Base-by-base conservation (phyloP, 306 rosid species). In the Ormosia emarginata region DNA sequence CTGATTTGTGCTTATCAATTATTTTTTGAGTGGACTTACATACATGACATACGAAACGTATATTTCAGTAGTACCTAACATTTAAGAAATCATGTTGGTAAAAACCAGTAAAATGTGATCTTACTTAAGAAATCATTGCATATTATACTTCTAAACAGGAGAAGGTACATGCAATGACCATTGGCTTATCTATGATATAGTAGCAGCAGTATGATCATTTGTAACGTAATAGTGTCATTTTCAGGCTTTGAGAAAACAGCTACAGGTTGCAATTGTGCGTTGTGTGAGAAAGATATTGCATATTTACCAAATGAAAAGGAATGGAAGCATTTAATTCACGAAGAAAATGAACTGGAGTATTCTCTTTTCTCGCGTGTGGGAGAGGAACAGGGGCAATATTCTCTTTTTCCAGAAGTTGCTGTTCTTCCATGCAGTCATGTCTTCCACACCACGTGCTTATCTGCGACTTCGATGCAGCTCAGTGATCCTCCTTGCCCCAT, bases 351-450 rank as follows among this genome's bases (percentile, higher is more conserved):
- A 24, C 43, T 29, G 34, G 34, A 36, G 65, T 7, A 15, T 34
- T 72, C 47, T 4, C 9, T 69, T 3, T 12, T 3, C 36, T 29
- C 11, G 24, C 29, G 5, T 5, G 32, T 0, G 39, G 44, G 1
- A 8, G 24, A 8, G 7, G 53, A 55, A 55, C 18, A 17, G 1
- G 43, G 14, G 37, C 3, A 46, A 11, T 10, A 6, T 47, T 5
- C 36, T 61, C 3, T 43, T 15, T 34, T 74, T 29, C 76, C 80
- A 6, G 85, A 66, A 50, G 50, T 30, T 74, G 5, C 68, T n/a
- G 61, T 81, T 74, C 68, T 81, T 65, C 15, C 68, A 6, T 81
- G 80, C 13, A n/a, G 46, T 33, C 85, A 81, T 56, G 68, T 39
- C 49, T 81, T 52, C 37, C 80, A 81, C 57, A 65, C 53, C 63